These are phyloP conservation scores for Leishmania mexicana DNA, from an alignment of 208 protist genomes.

Conservation along the genomic window DNA sequence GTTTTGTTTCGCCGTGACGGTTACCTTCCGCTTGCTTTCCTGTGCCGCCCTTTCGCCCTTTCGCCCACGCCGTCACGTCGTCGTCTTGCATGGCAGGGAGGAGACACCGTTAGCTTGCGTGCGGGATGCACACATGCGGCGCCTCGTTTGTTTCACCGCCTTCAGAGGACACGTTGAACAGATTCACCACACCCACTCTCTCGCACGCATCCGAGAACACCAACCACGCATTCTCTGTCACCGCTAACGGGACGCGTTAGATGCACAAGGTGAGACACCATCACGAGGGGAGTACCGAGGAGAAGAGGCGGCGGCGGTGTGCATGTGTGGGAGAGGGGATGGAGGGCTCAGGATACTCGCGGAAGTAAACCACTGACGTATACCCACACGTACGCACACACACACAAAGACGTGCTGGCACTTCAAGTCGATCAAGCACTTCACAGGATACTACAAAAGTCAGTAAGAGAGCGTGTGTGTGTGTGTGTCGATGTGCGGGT, in stretches of 20 bases:
- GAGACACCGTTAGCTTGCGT: neutral
- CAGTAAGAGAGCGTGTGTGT: neutral
- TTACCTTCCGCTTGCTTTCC: neutral
- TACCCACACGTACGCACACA: neutral
- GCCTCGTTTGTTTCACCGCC: no score
- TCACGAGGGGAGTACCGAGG: no score
- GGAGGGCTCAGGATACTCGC: neutral
- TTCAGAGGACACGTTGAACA: no score
- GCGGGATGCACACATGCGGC: neutral
- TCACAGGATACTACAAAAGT: neutral
- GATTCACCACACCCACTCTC: neutral
- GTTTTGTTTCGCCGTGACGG: neutral
- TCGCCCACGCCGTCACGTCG: no score
- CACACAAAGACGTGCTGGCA: neutral
- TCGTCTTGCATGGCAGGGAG: no score
- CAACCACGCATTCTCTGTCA: neutral
- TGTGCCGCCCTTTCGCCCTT: no score
- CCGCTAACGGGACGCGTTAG: neutral
- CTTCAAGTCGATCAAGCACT: no score
- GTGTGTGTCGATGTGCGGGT: neutral
- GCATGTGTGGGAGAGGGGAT: neutral
- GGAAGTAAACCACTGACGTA: neutral
- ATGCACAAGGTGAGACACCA: neutral
- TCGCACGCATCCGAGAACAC: neutral
- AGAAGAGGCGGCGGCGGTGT: neutral